Percentiles rank a stretch among this genome's conserved stretches.
Conservation (phyloP, 225 moss, liverwort and hornwort species). For the Physcomitrium patens region DNA sequence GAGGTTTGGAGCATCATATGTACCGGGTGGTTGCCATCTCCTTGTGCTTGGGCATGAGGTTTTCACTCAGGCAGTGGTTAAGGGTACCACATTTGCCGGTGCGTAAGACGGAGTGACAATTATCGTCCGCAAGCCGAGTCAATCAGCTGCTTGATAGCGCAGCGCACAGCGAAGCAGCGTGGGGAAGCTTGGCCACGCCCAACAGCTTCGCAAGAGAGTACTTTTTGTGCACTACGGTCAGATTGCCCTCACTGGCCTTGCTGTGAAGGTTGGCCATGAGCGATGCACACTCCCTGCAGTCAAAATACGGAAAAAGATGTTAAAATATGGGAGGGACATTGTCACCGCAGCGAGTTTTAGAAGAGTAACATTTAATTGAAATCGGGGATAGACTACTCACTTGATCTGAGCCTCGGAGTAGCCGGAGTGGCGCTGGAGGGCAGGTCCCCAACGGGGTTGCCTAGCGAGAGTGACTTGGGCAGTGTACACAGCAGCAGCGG, state of each 20-base stretch:
- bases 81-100: slow-evolving; percentile 28
- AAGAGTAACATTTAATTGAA: too few relatives aligned
- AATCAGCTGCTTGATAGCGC: slow-evolving; percentile 32
- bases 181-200: slow-evolving; percentile 64
- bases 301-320: too few relatives aligned
- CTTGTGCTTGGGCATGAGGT: not conserved
- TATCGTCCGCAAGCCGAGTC: too few relatives aligned
- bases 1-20: slow-evolving; percentile 46
- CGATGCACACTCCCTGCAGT: slow-evolving; percentile 64
- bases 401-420: slow-evolving; percentile 67
- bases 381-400: slow-evolving; percentile 10
- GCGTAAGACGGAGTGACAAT: slow-evolving; percentile 9
- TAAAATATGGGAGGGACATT: not conserved
- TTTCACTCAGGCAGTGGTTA: slow-evolving; percentile 30
- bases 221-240: slow-evolving; percentile 93
- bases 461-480: slow-evolving; percentile 65
- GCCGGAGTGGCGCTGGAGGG: slow-evolving; percentile 76
- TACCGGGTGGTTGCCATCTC: slow-evolving; percentile 7
- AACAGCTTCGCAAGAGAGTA: slow-evolving; percentile 74
- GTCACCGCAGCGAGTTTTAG: too few relatives aligned
- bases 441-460: slow-evolving; percentile 71
- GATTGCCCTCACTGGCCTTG: slow-evolving; percentile 60
- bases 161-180: slow-evolving; percentile 39
- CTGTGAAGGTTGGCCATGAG: slow-evolving; percentile 72
- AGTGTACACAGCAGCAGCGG: slow-evolving; percentile 77